Percentiles rank a stretch among this genome's conserved stretches.
phyloP scores from a whole-genome alignment of 805 yeast species.

The Cyberlindnera sargentensis region DNA sequence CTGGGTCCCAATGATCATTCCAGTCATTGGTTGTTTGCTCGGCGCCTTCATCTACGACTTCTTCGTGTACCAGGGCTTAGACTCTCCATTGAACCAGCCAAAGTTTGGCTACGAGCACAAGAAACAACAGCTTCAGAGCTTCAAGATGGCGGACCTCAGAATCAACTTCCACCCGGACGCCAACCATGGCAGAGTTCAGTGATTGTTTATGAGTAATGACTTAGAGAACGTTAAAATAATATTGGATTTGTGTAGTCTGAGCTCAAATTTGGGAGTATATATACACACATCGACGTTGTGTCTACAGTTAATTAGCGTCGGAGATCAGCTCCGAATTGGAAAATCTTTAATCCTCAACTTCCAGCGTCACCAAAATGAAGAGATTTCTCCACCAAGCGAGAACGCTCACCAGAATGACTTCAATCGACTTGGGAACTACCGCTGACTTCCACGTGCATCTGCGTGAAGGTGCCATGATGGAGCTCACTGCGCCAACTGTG shows the following conservation, averaged over 20 bases:
- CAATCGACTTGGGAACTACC: conserved; percentile 51
- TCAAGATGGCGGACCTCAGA: conserved; percentile 18
- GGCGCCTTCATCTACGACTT: conserved; percentile 49
- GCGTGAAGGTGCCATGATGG: conserved; percentile 92
- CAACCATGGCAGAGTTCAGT: not conserved
- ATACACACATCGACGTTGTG: no score
- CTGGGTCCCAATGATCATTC: conserved; percentile 50
- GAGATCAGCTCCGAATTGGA: no score
- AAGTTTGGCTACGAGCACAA: conserved; percentile 19
- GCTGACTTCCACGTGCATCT: conserved; percentile 96
- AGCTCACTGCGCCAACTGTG: conserved; percentile 83
- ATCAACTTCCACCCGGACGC: conserved; percentile 16
- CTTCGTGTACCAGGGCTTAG: conserved; percentile 44
- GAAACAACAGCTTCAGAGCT: conserved; percentile 12
- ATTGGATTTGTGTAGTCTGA: no score
- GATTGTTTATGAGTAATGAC: not conserved
- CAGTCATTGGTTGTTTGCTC: conserved; percentile 37
- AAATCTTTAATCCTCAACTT: no score
- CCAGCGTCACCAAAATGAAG: no score
- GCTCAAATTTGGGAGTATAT: no score
- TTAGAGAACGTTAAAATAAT: not conserved
- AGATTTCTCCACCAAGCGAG: no score
- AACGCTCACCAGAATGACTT: not conserved
- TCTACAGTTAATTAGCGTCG: no score
- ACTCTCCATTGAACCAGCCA: conserved; percentile 44